phyloP scores from a whole-genome alignment of 2,329 filamentous ascomycete species.

The Penicillium verrucosum region DNA sequence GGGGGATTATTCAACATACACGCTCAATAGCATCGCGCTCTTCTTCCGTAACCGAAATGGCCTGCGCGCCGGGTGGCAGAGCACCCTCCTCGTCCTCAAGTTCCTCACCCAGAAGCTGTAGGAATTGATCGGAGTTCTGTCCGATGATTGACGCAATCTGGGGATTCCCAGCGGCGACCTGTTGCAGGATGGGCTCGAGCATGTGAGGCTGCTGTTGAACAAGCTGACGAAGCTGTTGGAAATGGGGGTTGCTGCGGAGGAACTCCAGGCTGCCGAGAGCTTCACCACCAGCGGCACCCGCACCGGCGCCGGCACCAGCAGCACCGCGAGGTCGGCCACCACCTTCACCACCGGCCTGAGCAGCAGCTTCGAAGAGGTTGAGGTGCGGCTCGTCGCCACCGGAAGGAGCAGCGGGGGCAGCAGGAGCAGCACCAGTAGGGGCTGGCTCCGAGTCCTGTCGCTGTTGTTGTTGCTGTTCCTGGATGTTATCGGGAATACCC shows the following conservation, averaged over 20 bases:
- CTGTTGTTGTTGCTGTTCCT: constrained; percentile 66
- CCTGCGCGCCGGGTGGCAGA: constrained; percentile 81
- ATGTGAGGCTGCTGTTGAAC: constrained; percentile 98
- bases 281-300: constrained; percentile 49
- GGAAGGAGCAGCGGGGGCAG: constrained; percentile 35
- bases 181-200: constrained; percentile 96
- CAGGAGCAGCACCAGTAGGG: constrained; percentile 33
- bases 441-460: constrained; percentile 53
- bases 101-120: constrained; percentile 85
- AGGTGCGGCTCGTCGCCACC: constrained; percentile 58
- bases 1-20: constrained; percentile 52
- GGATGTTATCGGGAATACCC: constrained; percentile 86
- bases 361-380: constrained; percentile 91
- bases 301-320: constrained; percentile 36
- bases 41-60: constrained; percentile 89
- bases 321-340: constrained; percentile 39
- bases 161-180: constrained; percentile 91
- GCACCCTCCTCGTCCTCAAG: constrained; percentile 67
- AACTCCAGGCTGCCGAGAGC: constrained; percentile 83
- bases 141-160: constrained; percentile 90
- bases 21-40: constrained; percentile 96
- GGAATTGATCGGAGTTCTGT: constrained; percentile 87
- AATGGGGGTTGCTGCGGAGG: constrained; percentile 90
- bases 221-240: constrained; percentile 94
- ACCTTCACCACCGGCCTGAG: constrained; percentile 58